These are phyloP conservation scores for Petasospora rhodanensis DNA, from an alignment of 1,139 yeast species.

Conservation along the genomic window DNA sequence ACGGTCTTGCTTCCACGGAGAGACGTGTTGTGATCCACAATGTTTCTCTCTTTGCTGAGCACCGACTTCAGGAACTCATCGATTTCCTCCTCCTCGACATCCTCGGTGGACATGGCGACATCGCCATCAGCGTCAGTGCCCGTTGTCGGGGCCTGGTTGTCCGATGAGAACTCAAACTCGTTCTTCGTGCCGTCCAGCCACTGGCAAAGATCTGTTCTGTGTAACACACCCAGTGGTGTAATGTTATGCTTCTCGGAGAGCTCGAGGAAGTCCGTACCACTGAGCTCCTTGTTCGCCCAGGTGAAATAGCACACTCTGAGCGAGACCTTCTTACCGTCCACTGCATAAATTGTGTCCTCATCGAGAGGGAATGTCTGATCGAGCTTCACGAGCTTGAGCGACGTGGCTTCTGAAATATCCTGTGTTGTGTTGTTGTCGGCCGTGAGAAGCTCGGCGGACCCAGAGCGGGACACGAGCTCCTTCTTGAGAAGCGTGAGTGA, in stretches of 20 bases:
- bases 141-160: too few species aligned
- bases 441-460: constrained; percentile 18
- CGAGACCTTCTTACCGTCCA: constrained; percentile 47
- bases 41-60: constrained; percentile 55
- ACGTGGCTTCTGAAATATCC: constrained; percentile 28
- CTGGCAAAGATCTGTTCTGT: constrained; percentile 76
- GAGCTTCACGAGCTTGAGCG: constrained; percentile 18
- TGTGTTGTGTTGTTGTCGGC: constrained; percentile 18
- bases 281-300: constrained; percentile 71
- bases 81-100: constrained; percentile 5
- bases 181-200: constrained; percentile 73
- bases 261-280: constrained; percentile 78
- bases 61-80: constrained; percentile 59
- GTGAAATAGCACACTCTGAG: constrained; percentile 69
- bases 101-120: constrained; percentile 1
- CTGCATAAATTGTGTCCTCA: constrained; percentile 51
- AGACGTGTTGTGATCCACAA: constrained; percentile 75
- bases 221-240: constrained; percentile 74
- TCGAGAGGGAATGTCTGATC: constrained; percentile 32
- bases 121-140: constrained; percentile 1
- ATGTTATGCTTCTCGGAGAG: constrained; percentile 64
- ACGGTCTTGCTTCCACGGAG: constrained; percentile 73
- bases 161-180: constrained; percentile 42
- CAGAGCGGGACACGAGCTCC: constrained; percentile 12
- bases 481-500: constrained; percentile 7